Evolutionary conservation across 495 filamentous ascomycete genomes (phyloP).

Genomic region (Neohortaea acidophila): DNA sequence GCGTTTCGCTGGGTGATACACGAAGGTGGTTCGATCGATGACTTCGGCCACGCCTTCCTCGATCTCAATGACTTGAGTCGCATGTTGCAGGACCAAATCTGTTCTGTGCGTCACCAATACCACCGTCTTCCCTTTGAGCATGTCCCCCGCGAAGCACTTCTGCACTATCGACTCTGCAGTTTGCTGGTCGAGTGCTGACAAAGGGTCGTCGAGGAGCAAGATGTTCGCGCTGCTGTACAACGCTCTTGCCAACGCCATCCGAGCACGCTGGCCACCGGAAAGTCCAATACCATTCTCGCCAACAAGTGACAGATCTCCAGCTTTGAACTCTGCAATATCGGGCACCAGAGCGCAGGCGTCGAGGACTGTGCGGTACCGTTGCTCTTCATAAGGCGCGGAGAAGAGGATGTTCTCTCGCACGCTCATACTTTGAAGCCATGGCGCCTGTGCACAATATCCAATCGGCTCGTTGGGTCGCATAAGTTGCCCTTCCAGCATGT

Average conservation of each 20-base stretch:
- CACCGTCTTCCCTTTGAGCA: constrained; percentile 46
- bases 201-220: constrained; percentile 28
- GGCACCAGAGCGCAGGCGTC: constrained; percentile 27
- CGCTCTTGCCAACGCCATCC: constrained; percentile 28
- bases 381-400: constrained; percentile 51
- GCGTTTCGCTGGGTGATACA: constrained; percentile 19
- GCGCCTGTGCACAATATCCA: constrained; percentile 68
- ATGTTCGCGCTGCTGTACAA: constrained; percentile 26
- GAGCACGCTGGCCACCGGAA: constrained; percentile 27
- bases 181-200: constrained; percentile 45
- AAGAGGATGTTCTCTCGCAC: constrained; percentile 78
- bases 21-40: constrained; percentile 28
- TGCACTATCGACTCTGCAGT: constrained; percentile 59
- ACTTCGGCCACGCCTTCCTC: constrained; percentile 37
- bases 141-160: constrained; percentile 48
- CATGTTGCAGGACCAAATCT: constrained; percentile 47
- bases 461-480: constrained; percentile 50
- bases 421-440: constrained; percentile 87
- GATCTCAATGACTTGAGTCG: constrained; percentile 55
- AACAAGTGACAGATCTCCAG: constrained; percentile 28
- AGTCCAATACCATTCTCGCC: constrained; percentile 30
- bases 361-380: constrained; percentile 34
- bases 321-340: constrained; percentile 27
- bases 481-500: constrained; percentile 44
- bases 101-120: constrained; percentile 70